Evolutionary conservation across 768 basidiomycete species (phyloP), one percentile per base, ranked within the genome.

Genomic region (Podaxis pistillaris): DNA sequence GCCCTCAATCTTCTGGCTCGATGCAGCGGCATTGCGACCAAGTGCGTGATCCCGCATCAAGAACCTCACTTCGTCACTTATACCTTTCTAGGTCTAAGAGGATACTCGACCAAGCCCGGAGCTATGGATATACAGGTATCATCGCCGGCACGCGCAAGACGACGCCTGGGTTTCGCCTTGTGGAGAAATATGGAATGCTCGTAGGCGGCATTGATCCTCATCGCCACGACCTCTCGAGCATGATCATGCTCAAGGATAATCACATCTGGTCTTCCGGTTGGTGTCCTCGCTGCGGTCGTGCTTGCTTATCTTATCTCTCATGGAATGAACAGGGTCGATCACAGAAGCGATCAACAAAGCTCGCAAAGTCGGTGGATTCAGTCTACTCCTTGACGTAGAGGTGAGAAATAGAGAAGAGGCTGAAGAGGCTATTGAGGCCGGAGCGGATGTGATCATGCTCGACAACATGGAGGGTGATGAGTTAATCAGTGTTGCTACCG

Each of bases 181-280:
- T 98, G 4, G 97, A 99, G 75, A 99, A 99, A 75, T 98, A 99
- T 72, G 97, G 89, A 3, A 98, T 99, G 97, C 76, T 98, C 50
- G 93, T 98, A 13, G 97, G 97, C 17, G 97, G 97, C 5, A 90
- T 98, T 68, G 96, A 99, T 72, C 79, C 93, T 8, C 97, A 99
- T 78, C 86, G 97, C 24, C 90, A 97, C 67, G 96, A 98, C 74
- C 82, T 98, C n/a, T 95, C 93, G 30, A 93, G 91, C 72, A 98
- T 99, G 97, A 96, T 99, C 71, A 99, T 99, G 97, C 86, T 99
- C 69, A 98, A 98, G 76, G 97, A 99, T 69, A 99, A 99, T 72
- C 97, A 99, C 72, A 93, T 98, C 71, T 98, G 95, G 96, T 96
- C 95, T 2, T 91, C 89, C 47, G 95, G 95, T 89, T 70, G 64